phyloP scores from a whole-genome alignment of 2,329 filamentous ascomycete genomes.

The Neoscytalidium dimidiatum region DNA sequence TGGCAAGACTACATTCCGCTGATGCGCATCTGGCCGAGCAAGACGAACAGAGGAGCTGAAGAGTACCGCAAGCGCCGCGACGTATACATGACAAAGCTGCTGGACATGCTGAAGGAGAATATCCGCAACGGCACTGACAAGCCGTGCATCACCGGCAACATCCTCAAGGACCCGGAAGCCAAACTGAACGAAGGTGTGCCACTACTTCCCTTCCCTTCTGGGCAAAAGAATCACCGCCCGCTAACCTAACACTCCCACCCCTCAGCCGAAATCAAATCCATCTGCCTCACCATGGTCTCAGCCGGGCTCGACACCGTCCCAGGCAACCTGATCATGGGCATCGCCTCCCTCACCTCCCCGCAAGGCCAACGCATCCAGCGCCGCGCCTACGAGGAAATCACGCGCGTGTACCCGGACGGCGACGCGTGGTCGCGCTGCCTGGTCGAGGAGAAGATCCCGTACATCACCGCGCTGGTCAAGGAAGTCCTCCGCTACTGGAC shows the following conservation, averaged over 20 bases:
- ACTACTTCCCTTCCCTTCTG: neutral
- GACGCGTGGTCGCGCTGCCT: constrained; percentile 77
- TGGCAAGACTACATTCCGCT: constrained; percentile 84
- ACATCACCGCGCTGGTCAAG: constrained; percentile 76
- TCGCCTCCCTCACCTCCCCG: constrained; percentile 71
- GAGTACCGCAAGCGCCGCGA: constrained; percentile 70
- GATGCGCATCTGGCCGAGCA: constrained; percentile 64
- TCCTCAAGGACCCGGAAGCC: constrained; percentile 69
- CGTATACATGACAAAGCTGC: constrained; percentile 62
- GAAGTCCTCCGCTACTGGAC: constrained; percentile 78
- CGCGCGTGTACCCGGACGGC: constrained; percentile 68
- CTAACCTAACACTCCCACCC: neutral
- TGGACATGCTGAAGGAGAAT: constrained; percentile 61
- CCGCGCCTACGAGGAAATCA: constrained; percentile 69
- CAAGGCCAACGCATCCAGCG: constrained; percentile 71
- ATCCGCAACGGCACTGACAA: constrained; percentile 66
- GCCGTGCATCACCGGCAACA: constrained; percentile 69
- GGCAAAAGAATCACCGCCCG: no score
- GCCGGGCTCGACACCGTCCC: constrained; percentile 82
- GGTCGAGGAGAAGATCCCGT: constrained; percentile 73
- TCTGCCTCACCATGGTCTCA: constrained; percentile 80
- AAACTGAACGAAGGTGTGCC: constrained; percentile 64
- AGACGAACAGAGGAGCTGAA: constrained; percentile 60
- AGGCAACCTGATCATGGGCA: constrained; percentile 76
- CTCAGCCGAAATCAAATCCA: constrained; percentile 73